phyloP scores from a whole-genome alignment of 2,329 filamentous ascomycete species.

The Beauveria sp. region DNA sequence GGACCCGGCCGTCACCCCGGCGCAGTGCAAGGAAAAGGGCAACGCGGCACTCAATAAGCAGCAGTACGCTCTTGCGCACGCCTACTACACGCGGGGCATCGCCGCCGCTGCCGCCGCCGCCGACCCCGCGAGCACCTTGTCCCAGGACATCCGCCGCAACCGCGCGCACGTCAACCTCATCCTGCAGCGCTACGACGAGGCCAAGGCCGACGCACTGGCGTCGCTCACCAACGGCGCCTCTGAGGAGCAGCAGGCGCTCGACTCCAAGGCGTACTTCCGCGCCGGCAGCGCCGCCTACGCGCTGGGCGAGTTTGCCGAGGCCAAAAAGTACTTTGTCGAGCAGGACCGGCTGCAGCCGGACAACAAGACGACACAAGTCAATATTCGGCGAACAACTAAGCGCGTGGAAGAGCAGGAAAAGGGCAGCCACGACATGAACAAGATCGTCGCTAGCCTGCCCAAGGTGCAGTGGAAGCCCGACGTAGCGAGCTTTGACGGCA shows the following conservation, averaged over 20 bases:
- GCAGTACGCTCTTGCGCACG: constrained; percentile 16
- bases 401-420: constrained; percentile 20
- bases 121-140: constrained; percentile 12
- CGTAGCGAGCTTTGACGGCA: constrained; percentile 19
- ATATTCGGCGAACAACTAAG: constrained; percentile 15
- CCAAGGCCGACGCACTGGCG: constrained; percentile 20
- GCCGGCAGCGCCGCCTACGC: constrained; percentile 24
- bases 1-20: constrained; percentile 12
- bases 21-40: constrained; percentile 20
- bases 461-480: constrained; percentile 23
- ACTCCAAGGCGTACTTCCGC: constrained; percentile 25
- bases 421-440: constrained; percentile 18
- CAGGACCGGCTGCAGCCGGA: constrained; percentile 19
- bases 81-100: constrained; percentile 22
- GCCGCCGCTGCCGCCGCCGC: constrained; percentile 3
- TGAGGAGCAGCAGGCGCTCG: constrained; percentile 15
- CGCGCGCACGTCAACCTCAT: constrained; percentile 25
- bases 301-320: constrained; percentile 19
- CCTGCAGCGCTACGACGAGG: constrained; percentile 23
- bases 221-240: constrained; percentile 20
- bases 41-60: constrained; percentile 21
- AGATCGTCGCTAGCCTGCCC: constrained; percentile 17
- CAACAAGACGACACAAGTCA: constrained; percentile 14
- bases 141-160: constrained; percentile 25
- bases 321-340: constrained; percentile 18